Base-by-base conservation (phyloP, 805 yeast genomes). In the Wickerhamiella spandovensis region DNA sequence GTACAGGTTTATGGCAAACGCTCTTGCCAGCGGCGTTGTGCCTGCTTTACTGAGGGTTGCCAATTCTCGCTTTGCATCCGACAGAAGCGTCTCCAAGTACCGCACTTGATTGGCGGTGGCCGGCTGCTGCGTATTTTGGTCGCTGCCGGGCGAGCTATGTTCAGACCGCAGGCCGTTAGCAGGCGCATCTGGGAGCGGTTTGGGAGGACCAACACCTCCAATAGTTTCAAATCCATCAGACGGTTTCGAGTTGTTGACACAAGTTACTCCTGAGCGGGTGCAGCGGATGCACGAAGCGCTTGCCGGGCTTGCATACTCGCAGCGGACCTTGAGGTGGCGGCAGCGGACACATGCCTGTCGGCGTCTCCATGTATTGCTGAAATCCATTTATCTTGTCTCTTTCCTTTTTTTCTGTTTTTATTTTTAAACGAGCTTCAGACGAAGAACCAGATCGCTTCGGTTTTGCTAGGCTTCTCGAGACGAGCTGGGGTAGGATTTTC, bases 281-380 rank as follows among this genome's bases (percentile, higher is more conserved):
- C 64, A 61, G 20, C 63, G 54, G 7, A 58, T 48, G 47, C 64
- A 61, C 2, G 54, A 43, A 13, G 53, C 51, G 20, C 51, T 53
- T 1, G 56, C 54, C 10, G 61, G 62, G 43, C 55, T 54, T 23
- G 56, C 56, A 51, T 57, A 61, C 45, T 60, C 62, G 49, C 64
- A 61, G n/a, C 64, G 55, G 22, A 56, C 61, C 41, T 61, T 61
- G 18, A 58, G 58, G 17, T 58, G 54, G 6, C 63, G 53, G 53
- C 64, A 61, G 8, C 62, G 55, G 44, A 55, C 54, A 46, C 64
- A 61, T 1, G 64, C 64, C 35, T 53, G 54, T 17, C 61, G 52
- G 37, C 56, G 56, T 13, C 64, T 56, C 64, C 64, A 61, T 22
- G 52, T 52, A 9, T 18, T 21, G 23, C 59, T 51, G 18, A 41